Conservation (phyloP, 257 asterid genomes). For the Jacaranda mimosifolia region DNA sequence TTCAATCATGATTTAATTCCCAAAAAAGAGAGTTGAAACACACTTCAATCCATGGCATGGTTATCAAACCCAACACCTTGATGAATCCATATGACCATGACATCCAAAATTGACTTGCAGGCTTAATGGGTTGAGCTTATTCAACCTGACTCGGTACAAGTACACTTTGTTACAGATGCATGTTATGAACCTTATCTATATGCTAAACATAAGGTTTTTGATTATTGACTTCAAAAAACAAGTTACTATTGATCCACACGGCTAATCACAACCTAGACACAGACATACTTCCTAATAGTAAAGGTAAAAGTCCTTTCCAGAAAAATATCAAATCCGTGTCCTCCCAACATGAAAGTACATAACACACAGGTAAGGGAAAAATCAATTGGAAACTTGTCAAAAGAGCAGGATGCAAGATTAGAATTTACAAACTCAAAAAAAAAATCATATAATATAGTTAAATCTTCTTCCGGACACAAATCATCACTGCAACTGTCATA, state of each 20-base stretch:
- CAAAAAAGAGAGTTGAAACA: neutral
- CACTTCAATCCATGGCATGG: neutral
- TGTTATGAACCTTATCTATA: neutral
- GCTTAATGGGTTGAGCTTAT: neutral
- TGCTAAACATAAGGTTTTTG: neutral
- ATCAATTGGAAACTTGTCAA: neutral
- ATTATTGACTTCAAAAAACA: neutral
- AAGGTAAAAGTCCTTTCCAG: neutral
- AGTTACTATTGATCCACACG: neutral
- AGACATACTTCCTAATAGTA: neutral
- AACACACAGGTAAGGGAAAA: neutral
- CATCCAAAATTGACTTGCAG: neutral
- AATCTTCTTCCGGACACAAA: neutral
- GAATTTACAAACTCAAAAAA: neutral
- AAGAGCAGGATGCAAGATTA: neutral
- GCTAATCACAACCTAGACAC: neutral
- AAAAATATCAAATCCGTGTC: neutral
- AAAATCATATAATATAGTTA: neutral
- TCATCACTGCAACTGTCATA: slow-evolving; percentile 21
- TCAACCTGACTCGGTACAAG: neutral
- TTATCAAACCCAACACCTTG: neutral
- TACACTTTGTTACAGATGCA: neutral
- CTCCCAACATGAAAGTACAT: neutral
- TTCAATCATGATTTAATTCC: neutral
- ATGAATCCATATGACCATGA: neutral